Evolutionary conservation across 208 protist species (phyloP), one percentile per base, ranked within the genome.

Genomic region (Zelonia costaricensis): DNA sequence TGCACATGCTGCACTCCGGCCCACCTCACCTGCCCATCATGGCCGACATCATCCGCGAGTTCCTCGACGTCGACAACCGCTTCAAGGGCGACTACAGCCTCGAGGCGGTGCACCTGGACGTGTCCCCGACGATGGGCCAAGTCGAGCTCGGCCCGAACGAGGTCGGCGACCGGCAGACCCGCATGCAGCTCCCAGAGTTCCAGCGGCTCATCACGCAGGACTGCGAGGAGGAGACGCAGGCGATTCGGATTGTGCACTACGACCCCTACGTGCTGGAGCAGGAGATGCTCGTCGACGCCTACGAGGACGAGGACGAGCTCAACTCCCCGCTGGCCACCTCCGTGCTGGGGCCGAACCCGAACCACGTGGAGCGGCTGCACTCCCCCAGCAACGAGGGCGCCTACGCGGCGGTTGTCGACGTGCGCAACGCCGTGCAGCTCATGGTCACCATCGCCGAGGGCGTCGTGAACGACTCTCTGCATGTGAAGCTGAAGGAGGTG

Each of bases 261-360:
- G 90, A 96, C 48, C 90, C 90, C 9, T 96, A 93, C 62, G 83
- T 96, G 43, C 75, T 93, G 7, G 82, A 96, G 62, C 90, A 96
- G 69, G 86, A 80, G 46, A 88, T 89, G 60, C 55, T 89, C 45
- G 68, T 91, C 30, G 88, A 94, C 52, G 80, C 80, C 45, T 88
- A 82, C 68, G 88, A 91, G 57, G 84, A 91, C 45, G 84, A 88
- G 23, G 82, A 86, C 35, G 71, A 80, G 13, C 68, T 77, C 40
- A 80, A 78, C 59, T 78, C 73, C 52, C 71, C 72, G 10, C 76
- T 91, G 18, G 77, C 82, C 6, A 77, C 78, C 39, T 92, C 84
- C 16, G 76, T 90, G 18, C 74, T 82, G n/a, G 73, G 76, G 20
- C 69, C 54, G 1, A 75, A 60, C n/a, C 62, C 58, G 36, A 74